Evolutionary conservation across 257 asterid genomes (phyloP).

Genomic region (Solanum acaule): DNA sequence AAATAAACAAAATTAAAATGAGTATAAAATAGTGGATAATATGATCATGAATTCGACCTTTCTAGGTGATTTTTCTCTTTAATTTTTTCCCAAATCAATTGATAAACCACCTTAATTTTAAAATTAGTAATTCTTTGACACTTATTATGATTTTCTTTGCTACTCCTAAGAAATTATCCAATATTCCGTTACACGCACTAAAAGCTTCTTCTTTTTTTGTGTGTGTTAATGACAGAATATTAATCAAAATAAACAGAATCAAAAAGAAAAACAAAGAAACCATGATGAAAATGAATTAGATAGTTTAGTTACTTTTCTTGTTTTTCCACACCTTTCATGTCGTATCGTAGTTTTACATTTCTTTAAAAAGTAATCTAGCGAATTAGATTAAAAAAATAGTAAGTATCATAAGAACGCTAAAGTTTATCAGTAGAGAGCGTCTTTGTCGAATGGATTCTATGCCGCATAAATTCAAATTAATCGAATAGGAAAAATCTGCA

Average conservation of each 20-base stretch:
- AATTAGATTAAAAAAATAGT: too few species aligned
- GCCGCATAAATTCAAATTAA: too few species aligned
- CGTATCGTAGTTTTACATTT: too few species aligned
- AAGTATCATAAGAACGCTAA: too few species aligned
- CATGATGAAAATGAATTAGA: too few species aligned
- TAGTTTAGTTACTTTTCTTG: neutral
- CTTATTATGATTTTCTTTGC: neutral
- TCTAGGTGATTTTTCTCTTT: neutral
- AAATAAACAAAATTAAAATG: neutral
- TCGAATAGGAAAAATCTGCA: too few species aligned
- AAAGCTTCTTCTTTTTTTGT: neutral
- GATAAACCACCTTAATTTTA: too few species aligned
- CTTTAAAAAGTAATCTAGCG: neutral
- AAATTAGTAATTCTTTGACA: neutral
- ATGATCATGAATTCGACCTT: too few species aligned
- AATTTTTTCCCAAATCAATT: neutral
- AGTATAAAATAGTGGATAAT: neutral
- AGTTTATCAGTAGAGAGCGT: fast-evolving
- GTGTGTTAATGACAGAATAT: neutral
- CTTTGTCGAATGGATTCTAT: fast-evolving
- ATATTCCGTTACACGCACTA: neutral
- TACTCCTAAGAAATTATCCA: neutral
- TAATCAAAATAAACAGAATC: neutral
- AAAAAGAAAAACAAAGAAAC: neutral
- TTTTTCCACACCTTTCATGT: neutral